These are phyloP conservation scores for Scedosporium apiospermum DNA, from an alignment of 2,329 filamentous ascomycete genomes.

Conservation along the genomic window DNA sequence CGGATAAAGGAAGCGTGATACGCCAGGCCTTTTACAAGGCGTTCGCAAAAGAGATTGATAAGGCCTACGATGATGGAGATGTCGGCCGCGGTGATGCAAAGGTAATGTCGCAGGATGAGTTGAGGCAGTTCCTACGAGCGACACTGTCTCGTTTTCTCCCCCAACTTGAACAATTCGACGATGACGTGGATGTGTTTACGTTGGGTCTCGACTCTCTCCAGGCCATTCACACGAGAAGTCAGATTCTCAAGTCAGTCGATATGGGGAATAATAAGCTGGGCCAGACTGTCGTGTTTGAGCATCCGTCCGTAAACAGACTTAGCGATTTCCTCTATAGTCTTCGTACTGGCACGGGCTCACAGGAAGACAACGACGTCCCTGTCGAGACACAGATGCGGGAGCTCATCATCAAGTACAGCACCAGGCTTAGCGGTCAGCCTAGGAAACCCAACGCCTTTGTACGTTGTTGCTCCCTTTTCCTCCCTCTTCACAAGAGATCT, in stretches of 20 bases:
- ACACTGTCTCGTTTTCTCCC: conserved; percentile 18
- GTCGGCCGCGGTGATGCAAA: conserved; percentile 10
- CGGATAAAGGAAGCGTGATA: conserved; percentile 45
- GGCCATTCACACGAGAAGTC: conserved; percentile 43
- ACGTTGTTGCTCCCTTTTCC: conserved; percentile 1
- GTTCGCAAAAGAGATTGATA: conserved; percentile 33
- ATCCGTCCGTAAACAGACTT: conserved; percentile 36
- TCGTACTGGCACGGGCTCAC: conserved; percentile 25
- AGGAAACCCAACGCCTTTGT: conserved; percentile 1
- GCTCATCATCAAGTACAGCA: conserved; percentile 15
- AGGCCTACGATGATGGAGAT: conserved; percentile 22
- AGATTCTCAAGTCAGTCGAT: conserved; percentile 41
- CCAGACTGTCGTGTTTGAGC: conserved; percentile 51
- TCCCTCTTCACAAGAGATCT: background rate
- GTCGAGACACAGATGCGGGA: conserved; percentile 19
- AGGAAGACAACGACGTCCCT: conserved; percentile 14
- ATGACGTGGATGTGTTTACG: conserved; percentile 48
- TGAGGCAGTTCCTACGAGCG: conserved; percentile 23
- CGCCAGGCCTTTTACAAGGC: conserved; percentile 35
- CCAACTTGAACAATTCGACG: conserved; percentile 14
- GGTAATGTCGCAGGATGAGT: conserved; percentile 15
- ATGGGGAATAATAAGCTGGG: conserved; percentile 34
- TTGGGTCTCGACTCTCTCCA: conserved; percentile 50
- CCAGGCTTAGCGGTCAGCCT: background rate
- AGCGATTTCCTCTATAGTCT: conserved; percentile 33